Conservation (phyloP, 768 basidiomycete species). For the Mycena amicta region DNA sequence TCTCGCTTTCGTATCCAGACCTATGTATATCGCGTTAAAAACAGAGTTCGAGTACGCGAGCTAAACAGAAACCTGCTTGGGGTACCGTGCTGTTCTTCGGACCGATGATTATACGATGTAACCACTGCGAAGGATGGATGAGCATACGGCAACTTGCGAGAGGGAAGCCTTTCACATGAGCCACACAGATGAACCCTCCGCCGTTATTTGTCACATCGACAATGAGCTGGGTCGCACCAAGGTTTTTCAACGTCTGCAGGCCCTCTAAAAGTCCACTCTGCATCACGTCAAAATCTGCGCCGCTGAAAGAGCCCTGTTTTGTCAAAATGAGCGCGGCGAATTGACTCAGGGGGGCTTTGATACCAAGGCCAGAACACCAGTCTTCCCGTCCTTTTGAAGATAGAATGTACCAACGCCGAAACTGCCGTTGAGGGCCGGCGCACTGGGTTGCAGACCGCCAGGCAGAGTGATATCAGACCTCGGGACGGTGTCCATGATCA, state of each 20-base stretch:
- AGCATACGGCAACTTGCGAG: not conserved
- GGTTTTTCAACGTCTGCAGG: constrained; percentile 46
- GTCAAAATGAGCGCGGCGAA: no score
- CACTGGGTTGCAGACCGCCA: constrained; percentile 38
- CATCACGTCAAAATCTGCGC: constrained; percentile 43
- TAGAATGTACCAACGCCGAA: constrained; percentile 56
- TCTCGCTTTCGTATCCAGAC: constrained; percentile 53
- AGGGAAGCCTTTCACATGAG: constrained; percentile 44
- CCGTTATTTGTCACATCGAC: constrained; percentile 49
- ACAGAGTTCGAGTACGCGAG: not conserved
- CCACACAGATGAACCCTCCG: constrained; percentile 62
- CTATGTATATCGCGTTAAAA: no score
- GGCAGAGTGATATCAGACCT: constrained; percentile 47
- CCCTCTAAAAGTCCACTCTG: constrained; percentile 47
- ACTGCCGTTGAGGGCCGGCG: constrained; percentile 45
- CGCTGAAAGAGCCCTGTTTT: constrained; percentile 52
- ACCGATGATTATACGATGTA: constrained; percentile 54
- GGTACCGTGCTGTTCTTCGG: constrained; percentile 54
- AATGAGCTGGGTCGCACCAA: constrained; percentile 56
- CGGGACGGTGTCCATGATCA: constrained; percentile 49
- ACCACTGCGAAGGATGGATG: constrained; percentile 35
- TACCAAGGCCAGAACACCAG: constrained; percentile 36
- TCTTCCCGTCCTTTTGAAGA: constrained; percentile 51
- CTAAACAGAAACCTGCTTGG: constrained; percentile 38
- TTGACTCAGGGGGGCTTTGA: no score